These are phyloP conservation scores for Trametes meyenii DNA, from an alignment of 768 basidiomycete species.

Conservation along the genomic window DNA sequence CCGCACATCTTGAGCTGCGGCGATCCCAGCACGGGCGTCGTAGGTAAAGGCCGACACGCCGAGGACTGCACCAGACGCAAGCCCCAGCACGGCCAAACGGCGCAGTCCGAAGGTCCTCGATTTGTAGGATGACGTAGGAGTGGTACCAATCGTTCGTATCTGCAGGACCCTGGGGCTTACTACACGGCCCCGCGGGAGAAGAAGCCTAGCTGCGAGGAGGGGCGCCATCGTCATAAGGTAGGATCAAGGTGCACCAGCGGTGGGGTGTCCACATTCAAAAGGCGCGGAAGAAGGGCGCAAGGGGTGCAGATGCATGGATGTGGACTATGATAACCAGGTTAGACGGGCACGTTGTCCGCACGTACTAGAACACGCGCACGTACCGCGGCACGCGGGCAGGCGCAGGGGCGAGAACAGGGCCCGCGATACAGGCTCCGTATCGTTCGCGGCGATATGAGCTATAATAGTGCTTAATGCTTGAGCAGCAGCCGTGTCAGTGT, in stretches of 20 bases:
- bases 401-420: background rate
- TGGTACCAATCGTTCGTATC: background rate
- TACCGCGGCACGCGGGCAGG: background rate
- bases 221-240: background rate
- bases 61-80: background rate
- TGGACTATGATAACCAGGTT: background rate
- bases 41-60: constrained; percentile 8
- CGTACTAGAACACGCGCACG: constrained; percentile 5
- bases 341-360: constrained; percentile 2
- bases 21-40: constrained; percentile 14
- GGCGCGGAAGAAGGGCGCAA: background rate
- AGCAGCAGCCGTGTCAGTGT: background rate
- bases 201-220: background rate
- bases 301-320: background rate
- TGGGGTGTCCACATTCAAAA: background rate
- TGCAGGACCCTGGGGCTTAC: background rate
- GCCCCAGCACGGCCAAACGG: constrained; percentile 1
- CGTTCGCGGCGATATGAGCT: background rate
- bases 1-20: constrained; percentile 26
- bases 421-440: background rate
- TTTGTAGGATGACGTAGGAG: background rate
- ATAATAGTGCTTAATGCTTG: background rate
- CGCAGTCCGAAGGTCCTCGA: background rate
- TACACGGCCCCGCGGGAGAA: background rate
- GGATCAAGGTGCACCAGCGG: background rate